These are phyloP conservation scores for Hysterium pulicare DNA, from an alignment of 2,329 filamentous ascomycete genomes.

Conservation along the genomic window DNA sequence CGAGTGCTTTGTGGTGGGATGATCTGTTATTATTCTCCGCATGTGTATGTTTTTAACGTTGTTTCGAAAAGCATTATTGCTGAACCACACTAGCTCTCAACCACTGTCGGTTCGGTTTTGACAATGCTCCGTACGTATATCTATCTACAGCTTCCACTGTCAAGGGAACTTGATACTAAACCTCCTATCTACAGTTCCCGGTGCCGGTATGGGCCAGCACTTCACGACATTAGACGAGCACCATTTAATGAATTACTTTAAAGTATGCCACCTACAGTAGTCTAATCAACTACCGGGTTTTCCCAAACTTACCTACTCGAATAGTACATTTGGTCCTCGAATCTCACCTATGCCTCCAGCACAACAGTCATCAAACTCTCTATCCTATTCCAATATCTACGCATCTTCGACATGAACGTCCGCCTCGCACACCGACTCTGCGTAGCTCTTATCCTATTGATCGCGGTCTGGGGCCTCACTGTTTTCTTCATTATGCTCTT, in stretches of 20 bases:
- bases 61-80: too few relatives aligned
- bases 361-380: constrained; percentile 37
- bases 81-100: constrained; percentile 9
- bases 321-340: constrained; percentile 31
- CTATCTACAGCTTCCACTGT: not conserved
- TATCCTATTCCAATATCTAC: constrained; percentile 36
- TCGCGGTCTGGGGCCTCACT: constrained; percentile 26
- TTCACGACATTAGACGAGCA: constrained; percentile 20
- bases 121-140: constrained; percentile 29
- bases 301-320: not conserved
- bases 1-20: constrained; percentile 34
- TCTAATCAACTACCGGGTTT: not conserved
- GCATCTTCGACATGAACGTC: constrained; percentile 28
- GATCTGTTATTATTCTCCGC: constrained; percentile 33
- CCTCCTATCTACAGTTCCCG: constrained; percentile 26
- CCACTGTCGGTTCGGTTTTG: constrained; percentile 23
- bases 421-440: constrained; percentile 17
- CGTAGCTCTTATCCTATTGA: constrained; percentile 19
- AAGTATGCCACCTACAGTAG: constrained; percentile 13
- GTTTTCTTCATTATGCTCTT: constrained; percentile 31
- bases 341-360: constrained; percentile 26
- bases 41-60: constrained; percentile 13
- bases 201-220: constrained; percentile 32
- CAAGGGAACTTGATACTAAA: constrained; percentile 7
- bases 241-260: constrained; percentile 24